These are phyloP conservation scores for Pleurotus tuoliensis DNA, from an alignment of 768 basidiomycete genomes.

Conservation along the genomic window DNA sequence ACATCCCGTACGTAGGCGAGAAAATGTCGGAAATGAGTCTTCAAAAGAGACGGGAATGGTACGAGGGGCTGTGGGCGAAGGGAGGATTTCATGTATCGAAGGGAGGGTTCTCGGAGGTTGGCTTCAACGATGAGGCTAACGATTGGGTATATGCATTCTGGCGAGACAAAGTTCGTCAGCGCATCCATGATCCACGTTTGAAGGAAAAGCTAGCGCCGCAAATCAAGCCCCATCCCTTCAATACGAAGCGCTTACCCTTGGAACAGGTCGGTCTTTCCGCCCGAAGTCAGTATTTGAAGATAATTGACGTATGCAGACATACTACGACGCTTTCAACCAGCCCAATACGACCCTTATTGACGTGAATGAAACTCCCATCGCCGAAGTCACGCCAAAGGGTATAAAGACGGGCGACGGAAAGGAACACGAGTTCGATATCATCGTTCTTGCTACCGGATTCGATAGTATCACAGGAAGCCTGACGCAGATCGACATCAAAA, in stretches of 20 bases:
- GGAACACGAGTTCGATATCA: slow-evolving; percentile 13
- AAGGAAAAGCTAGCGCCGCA: slow-evolving; percentile 21
- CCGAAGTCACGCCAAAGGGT: slow-evolving; percentile 12
- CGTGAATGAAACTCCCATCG: slow-evolving; percentile 12
- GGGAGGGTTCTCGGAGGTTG: slow-evolving; percentile 14
- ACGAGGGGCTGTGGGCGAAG: slow-evolving; percentile 18
- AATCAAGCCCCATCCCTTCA: slow-evolving; percentile 20
- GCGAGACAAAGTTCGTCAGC: slow-evolving; percentile 18
- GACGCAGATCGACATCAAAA: slow-evolving; percentile 12
- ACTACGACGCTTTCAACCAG: slow-evolving; percentile 12
- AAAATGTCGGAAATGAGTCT: background rate
- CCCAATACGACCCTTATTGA: slow-evolving; percentile 13
- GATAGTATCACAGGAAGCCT: slow-evolving; percentile 12
- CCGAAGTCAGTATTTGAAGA: too few species aligned
- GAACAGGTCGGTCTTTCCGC: slow-evolving; percentile 11
- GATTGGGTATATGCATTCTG: slow-evolving; percentile 20
- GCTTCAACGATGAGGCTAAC: slow-evolving; percentile 16
- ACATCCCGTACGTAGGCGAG: too few species aligned
- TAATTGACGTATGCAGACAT: background rate
- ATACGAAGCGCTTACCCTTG: slow-evolving; percentile 17
- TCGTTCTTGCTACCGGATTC: slow-evolving; percentile 16
- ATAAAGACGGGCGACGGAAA: slow-evolving; percentile 10
- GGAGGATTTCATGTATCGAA: slow-evolving; percentile 20
- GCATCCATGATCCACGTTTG: slow-evolving; percentile 17
- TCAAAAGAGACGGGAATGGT: slow-evolving; percentile 17